Percentiles rank a stretch among this genome's conserved stretches.
These are phyloP conservation scores for Sporothrix globosa DNA, from an alignment of 2,329 filamentous ascomycete genomes.

Conservation along the genomic window DNA sequence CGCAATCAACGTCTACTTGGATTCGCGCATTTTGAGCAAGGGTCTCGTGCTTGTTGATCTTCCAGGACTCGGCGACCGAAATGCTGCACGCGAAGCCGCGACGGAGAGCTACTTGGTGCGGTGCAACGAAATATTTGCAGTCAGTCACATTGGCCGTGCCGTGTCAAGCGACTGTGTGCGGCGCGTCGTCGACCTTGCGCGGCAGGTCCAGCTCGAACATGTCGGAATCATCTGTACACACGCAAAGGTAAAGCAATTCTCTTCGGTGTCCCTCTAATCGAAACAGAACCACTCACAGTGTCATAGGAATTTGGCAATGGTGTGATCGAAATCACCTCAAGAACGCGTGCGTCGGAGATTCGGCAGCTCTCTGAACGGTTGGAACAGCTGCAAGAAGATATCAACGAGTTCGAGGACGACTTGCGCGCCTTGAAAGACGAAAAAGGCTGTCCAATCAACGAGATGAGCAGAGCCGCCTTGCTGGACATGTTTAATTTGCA, in stretches of 20 bases:
- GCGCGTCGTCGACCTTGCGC: background rate
- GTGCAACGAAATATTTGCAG: slow-evolving; percentile 14
- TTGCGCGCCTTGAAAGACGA: background rate
- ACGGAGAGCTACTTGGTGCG: slow-evolving; percentile 9
- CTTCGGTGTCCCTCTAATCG: background rate
- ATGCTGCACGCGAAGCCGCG: slow-evolving; percentile 11
- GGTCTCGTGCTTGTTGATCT: slow-evolving; percentile 17
- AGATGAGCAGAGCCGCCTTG: background rate
- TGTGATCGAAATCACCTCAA: background rate
- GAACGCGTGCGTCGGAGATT: background rate
- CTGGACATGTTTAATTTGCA: slow-evolving; percentile 2
- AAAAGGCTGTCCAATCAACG: background rate
- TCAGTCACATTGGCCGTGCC: background rate
- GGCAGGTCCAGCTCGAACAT: background rate
- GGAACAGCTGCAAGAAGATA: background rate
- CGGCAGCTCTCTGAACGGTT: background rate
- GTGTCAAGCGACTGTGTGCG: background rate
- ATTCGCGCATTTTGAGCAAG: slow-evolving; percentile 7
- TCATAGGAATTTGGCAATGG: background rate
- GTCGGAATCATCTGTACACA: slow-evolving; percentile 5
- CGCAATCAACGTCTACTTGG: slow-evolving; percentile 12
- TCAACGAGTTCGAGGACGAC: background rate
- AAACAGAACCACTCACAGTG: background rate
- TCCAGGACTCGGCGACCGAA: slow-evolving; percentile 21
- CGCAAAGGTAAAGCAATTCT: background rate